Evolutionary conservation across 805 yeast species (phyloP).

Genomic region (Candida taoyuanica): DNA sequence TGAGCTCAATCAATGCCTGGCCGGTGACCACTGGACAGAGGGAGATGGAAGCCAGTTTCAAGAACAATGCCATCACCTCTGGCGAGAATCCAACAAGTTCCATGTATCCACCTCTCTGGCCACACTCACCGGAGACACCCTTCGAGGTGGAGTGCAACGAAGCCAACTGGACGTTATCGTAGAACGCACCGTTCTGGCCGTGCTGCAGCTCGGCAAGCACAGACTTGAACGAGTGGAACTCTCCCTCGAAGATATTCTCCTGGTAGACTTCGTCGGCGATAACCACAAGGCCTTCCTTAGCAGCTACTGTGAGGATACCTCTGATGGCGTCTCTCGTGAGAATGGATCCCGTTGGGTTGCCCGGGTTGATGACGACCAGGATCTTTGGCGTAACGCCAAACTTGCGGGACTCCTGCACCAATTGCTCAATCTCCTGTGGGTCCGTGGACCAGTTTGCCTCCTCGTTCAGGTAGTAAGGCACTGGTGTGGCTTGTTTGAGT

Average conservation of each 20-base stretch:
- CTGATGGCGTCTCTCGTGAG: constrained; percentile 60
- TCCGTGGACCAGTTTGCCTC: constrained; percentile 78
- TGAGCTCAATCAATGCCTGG: constrained; percentile 86
- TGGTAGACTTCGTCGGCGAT: constrained; percentile 99
- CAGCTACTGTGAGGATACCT: constrained; percentile 73
- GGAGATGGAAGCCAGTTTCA: constrained; percentile 86
- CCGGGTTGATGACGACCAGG: constrained; percentile 93
- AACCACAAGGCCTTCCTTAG: constrained; percentile 76
- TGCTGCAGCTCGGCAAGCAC: constrained; percentile 64
- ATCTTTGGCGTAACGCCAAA: constrained; percentile 65
- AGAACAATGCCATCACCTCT: constrained; percentile 64
- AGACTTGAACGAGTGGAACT: constrained; percentile 80
- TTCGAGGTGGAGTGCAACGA: constrained; percentile 97
- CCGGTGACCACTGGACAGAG: constrained; percentile 95
- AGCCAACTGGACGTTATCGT: constrained; percentile 76
- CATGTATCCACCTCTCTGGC: constrained; percentile 99
- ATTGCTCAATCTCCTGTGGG: constrained; percentile 53
- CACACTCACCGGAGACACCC: constrained; percentile 98
- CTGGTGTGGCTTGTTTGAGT: constrained; percentile 71
- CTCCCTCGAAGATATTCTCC: constrained; percentile 78
- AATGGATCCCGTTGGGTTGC: constrained; percentile 96
- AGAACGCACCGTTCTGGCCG: constrained; percentile 40
- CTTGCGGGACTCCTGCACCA: constrained; percentile 43
- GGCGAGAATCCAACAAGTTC: constrained; percentile 78
- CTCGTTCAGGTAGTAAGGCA: constrained; percentile 87